A percentile compares a stretch with the other conserved stretches of the same genome.
phyloP scores from a whole-genome alignment of 2,329 filamentous ascomycete genomes.

The Exophiala phaeomuriformis region DNA sequence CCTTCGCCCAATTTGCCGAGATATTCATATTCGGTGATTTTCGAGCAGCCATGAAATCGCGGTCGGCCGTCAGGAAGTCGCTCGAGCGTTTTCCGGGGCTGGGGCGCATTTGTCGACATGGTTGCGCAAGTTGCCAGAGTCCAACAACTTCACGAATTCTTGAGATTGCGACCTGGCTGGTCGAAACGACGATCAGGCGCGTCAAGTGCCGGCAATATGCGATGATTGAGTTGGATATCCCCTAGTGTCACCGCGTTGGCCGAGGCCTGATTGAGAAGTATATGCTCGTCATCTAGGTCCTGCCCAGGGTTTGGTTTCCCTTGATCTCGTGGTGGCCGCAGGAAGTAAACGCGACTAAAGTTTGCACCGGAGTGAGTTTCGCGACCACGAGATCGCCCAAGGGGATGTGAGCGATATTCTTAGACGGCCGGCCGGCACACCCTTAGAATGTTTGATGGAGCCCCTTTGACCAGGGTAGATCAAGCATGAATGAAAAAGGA shows the following conservation, averaged over 20 bases:
- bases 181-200: background rate
- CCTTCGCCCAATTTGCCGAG: constrained; percentile 67
- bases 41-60: constrained; percentile 75
- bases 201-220: background rate
- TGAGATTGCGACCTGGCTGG: background rate
- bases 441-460: too few relatives aligned
- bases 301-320: background rate
- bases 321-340: background rate
- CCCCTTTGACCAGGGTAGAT: too few relatives aligned
- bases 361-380: background rate
- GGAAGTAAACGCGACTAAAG: background rate
- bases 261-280: constrained; percentile 9
- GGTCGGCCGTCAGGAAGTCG: constrained; percentile 40
- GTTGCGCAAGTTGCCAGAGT: background rate
- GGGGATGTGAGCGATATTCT: too few relatives aligned
- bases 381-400: background rate
- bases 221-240: background rate
- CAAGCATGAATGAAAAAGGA: too few relatives aligned
- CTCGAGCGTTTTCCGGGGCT: constrained; percentile 35
- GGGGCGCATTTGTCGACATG: constrained; percentile 10
- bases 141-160: background rate
- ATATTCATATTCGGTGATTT: constrained; percentile 36
- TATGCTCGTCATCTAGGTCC: constrained; percentile 12
- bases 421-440: too few relatives aligned
- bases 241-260: constrained; percentile 10